Evolutionary conservation across 768 basidiomycete genomes (phyloP), one percentile per base, ranked within the genome.

Genomic region (Lactifluus rugatus): DNA sequence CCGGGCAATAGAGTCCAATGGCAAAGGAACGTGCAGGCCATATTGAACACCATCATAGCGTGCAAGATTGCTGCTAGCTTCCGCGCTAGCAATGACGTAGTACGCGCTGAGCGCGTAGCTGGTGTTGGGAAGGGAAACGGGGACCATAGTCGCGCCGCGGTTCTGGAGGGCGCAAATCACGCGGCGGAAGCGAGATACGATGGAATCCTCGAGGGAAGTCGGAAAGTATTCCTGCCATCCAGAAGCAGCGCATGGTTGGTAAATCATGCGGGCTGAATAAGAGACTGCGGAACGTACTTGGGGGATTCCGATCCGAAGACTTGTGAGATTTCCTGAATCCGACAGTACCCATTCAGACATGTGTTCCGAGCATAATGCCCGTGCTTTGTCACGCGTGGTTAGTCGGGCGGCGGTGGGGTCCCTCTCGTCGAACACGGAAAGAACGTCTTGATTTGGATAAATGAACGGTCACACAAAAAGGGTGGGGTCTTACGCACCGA

Each of bases 71-170:
- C 91, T 93, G 60, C 89, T 87, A 0, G 94, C 94, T 68, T 97
- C 95, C 0, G 95, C 93, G 59, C 85, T 89, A 1, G 95, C 89
- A 16, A 98, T 78, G n/a, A 96, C 89, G 66, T 97, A 98, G 74
- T 98, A 98, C 13, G 93, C 88, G 55, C 92, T 91, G 5, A 98
- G 76, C 0, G 91, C 89, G 66, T 87, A 87, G 1, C 68, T 70
- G 0, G 82, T 81, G 2, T 74, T 71, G 0, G 91, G 88, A 11
- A 97, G 74, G 9, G 86, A 85, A 0, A 97, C 83, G 0, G 91
- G 79, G 1, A 82, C 70, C 31, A 96, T 65, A 1, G 73, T 73
- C 0, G 90, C 92, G 1, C 93, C 93, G 1, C 73, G 73, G 0
- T 68, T 53, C 56, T 72, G 52, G 17, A 87, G 74, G 11, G 66